phyloP scores from a whole-genome alignment of 371 early-diverging fungal genomes.

The Mucor circinelloides region DNA sequence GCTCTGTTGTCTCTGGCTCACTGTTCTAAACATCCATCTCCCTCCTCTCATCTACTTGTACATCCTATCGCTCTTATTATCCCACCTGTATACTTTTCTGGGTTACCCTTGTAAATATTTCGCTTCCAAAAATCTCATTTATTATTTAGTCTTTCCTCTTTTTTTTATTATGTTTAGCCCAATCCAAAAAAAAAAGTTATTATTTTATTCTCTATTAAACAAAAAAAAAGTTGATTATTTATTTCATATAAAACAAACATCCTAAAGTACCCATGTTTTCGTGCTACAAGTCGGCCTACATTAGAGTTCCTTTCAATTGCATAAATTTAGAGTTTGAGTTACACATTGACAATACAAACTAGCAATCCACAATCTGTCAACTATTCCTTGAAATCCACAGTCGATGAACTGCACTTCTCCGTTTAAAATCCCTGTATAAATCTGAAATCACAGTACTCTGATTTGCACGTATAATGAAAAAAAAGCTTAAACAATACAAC shows the following conservation, averaged over 20 bases:
- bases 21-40: background rate
- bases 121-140: background rate
- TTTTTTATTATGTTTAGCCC: background rate
- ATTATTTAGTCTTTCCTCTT: background rate
- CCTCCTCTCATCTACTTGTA: background rate
- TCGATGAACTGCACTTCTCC: background rate
- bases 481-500: background rate
- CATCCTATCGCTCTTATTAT: background rate
- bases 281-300: background rate
- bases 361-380: background rate
- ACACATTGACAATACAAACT: background rate
- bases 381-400: background rate
- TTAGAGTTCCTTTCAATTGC: background rate
- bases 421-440: background rate
- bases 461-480: background rate
- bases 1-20: background rate
- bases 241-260: background rate
- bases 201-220: background rate
- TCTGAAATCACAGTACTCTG: background rate
- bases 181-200: background rate
- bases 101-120: background rate
- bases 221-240: background rate
- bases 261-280: background rate
- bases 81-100: constrained; percentile 2
- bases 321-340: background rate